Evolutionary conservation across 768 basidiomycete species (phyloP).

Genomic region (Suillus americanus): DNA sequence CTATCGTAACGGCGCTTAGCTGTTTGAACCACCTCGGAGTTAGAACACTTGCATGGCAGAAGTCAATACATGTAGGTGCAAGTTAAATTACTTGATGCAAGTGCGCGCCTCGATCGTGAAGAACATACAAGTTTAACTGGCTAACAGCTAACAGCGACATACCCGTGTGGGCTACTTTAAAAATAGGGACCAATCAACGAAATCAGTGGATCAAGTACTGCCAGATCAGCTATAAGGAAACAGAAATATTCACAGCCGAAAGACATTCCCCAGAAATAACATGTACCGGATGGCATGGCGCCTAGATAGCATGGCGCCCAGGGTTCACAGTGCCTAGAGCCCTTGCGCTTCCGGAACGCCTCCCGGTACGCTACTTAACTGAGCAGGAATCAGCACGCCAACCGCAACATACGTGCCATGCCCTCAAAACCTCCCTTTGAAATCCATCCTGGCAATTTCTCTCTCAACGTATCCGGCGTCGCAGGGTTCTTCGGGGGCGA

Average conservation of each 20-base stretch:
- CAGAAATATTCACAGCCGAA: neutral
- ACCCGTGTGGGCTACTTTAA: neutral
- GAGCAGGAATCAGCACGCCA: neutral
- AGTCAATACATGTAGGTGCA: too few species aligned
- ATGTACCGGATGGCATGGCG: neutral
- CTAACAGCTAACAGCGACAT: neutral
- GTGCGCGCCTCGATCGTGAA: neutral
- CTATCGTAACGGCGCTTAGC: too few species aligned
- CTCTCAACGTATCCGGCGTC: conserved; percentile 28
- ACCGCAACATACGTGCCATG: neutral
- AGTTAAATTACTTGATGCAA: too few species aligned
- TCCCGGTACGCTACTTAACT: neutral
- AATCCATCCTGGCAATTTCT: conserved; percentile 15
- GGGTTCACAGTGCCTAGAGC: neutral
- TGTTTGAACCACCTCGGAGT: too few species aligned
- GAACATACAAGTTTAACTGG: neutral
- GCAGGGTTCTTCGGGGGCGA: conserved; percentile 36
- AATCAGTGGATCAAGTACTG: neutral
- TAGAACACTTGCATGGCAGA: too few species aligned
- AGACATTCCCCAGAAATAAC: neutral
- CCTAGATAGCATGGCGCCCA: neutral
- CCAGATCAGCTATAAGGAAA: neutral
- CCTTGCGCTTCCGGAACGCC: neutral
- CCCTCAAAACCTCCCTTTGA: conserved; percentile 13
- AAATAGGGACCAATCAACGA: neutral